These are phyloP conservation scores for Yarrowia divulgata DNA, from an alignment of 805 yeast genomes.

Conservation along the genomic window DNA sequence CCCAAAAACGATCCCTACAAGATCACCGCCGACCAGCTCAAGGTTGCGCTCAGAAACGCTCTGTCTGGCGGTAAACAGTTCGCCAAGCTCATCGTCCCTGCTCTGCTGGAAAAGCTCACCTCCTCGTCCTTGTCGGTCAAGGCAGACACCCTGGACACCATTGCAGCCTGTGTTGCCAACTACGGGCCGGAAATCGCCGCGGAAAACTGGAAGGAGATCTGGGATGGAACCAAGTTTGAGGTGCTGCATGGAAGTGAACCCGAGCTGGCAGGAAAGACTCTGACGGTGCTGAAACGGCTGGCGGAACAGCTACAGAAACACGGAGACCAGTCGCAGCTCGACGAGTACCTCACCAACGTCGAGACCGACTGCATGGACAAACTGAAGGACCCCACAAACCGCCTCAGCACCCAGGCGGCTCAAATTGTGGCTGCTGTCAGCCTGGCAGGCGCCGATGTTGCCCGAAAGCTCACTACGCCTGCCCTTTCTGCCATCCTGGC, in stretches of 20 bases:
- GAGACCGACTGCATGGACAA: constrained; percentile 59
- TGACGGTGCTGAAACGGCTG: constrained; percentile 57
- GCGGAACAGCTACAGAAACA: constrained; percentile 51
- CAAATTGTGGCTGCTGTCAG: constrained; percentile 65
- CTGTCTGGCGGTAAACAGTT: constrained; percentile 66
- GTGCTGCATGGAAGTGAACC: constrained; percentile 78
- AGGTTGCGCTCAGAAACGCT: constrained; percentile 64
- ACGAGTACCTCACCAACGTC: constrained; percentile 49
- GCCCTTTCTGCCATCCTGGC: constrained; percentile 57
- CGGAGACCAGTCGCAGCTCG: constrained; percentile 49
- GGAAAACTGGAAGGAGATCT: constrained; percentile 72
- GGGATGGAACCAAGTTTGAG: constrained; percentile 90
- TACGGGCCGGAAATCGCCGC: constrained; percentile 61
- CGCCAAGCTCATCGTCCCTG: constrained; percentile 77
- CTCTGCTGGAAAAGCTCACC: constrained; percentile 60
- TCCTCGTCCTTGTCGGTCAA: constrained; percentile 52
- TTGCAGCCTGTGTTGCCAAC: constrained; percentile 61
- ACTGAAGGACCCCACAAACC: constrained; percentile 58
- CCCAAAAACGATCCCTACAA: constrained; percentile 88
- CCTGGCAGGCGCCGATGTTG: constrained; percentile 56
- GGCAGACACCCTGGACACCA: constrained; percentile 71
- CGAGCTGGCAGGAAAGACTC: constrained; percentile 53
- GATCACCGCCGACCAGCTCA: constrained; percentile 77
- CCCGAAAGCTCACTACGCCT: constrained; percentile 51
- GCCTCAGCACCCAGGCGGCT: constrained; percentile 67